Evolutionary conservation across 2,329 filamentous ascomycete species (phyloP).

Genomic region (Sporothrix globosa): DNA sequence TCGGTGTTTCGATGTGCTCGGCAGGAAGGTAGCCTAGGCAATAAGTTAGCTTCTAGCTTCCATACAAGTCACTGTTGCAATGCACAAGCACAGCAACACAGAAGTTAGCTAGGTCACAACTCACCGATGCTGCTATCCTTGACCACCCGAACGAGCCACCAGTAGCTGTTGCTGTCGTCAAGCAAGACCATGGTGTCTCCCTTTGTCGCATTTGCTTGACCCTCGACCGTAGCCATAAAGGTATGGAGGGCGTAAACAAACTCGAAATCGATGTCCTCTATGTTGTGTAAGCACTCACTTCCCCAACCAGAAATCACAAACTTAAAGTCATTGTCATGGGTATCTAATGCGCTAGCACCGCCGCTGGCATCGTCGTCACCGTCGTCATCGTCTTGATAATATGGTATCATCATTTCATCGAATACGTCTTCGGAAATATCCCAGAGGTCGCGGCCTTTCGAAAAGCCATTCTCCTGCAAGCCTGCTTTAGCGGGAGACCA

Average conservation of each 20-base stretch:
- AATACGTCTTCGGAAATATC: constrained; percentile 21
- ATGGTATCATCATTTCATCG: constrained; percentile 34
- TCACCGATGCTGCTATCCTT: constrained; percentile 92
- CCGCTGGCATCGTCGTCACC: constrained; percentile 41
- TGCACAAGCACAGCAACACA: neutral
- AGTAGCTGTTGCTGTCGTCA: constrained; percentile 99
- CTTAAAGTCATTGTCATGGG: constrained; percentile 56
- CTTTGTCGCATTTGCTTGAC: constrained; percentile 96
- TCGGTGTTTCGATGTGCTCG: constrained; percentile 97
- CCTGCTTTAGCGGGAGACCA: neutral
- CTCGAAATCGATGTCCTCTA: constrained; percentile 99
- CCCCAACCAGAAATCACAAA: constrained; percentile 75
- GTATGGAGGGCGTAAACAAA: constrained; percentile 98
- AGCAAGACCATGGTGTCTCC: constrained; percentile 98
- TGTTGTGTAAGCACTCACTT: constrained; percentile 81
- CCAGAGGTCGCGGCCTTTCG: neutral
- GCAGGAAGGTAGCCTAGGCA: constrained; percentile 84
- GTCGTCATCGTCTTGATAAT: constrained; percentile 33
- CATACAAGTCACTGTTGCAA: neutral
- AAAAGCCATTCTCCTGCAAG: neutral
- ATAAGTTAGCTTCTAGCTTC: constrained; percentile 34
- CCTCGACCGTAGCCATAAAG: constrained; percentile 96
- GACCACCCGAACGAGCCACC: constrained; percentile 97
- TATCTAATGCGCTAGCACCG: constrained; percentile 67
- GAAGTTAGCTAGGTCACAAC: constrained; percentile 34